Evolutionary conservation across 192 early-diverging fungal genomes (phyloP).

Genomic region (Hyaloraphidium curvatum): DNA sequence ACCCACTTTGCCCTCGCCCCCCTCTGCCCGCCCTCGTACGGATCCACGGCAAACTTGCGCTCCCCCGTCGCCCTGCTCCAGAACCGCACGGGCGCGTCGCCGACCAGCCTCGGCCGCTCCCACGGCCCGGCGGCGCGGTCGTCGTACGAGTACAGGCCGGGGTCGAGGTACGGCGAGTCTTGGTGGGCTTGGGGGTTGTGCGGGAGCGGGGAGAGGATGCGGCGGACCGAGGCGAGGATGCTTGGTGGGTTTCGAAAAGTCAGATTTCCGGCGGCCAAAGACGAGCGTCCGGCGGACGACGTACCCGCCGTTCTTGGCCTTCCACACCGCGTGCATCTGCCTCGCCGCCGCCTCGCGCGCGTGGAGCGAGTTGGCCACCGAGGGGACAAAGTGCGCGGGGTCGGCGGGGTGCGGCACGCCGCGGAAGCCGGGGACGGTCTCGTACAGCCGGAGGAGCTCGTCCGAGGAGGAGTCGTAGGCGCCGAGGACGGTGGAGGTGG

Average conservation of each 20-base stretch:
- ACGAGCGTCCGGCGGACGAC: neutral
- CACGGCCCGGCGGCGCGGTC: slow-evolving; percentile 36
- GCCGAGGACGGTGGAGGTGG: slow-evolving; percentile 25
- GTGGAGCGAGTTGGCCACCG: slow-evolving; percentile 31
- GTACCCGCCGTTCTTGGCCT: slow-evolving; percentile 57
- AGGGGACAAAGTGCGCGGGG: slow-evolving; percentile 16
- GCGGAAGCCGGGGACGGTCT: slow-evolving; percentile 23
- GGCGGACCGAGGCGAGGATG: no score
- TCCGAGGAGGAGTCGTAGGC: slow-evolving; percentile 48
- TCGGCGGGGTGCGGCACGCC: slow-evolving; percentile 17
- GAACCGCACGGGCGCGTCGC: slow-evolving; percentile 42
- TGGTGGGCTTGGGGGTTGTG: slow-evolving; percentile 37
- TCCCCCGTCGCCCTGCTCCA: slow-evolving; percentile 30
- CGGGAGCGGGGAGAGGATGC: slow-evolving; percentile 34
- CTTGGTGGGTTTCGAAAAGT: slow-evolving; percentile 16
- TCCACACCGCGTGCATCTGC: slow-evolving; percentile 31
- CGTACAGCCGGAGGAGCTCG: slow-evolving; percentile 32
- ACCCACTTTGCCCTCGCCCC: neutral
- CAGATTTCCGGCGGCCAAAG: neutral
- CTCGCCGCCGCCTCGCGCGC: slow-evolving; percentile 31
- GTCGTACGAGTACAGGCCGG: slow-evolving; percentile 41
- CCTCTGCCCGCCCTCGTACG: slow-evolving; percentile 5
- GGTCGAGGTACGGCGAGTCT: slow-evolving; percentile 48
- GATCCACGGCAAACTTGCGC: slow-evolving; percentile 37
- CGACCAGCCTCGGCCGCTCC: slow-evolving; percentile 28